Conservation (phyloP, 352 stramenopile species). For the Blastocystis sp. region DNA sequence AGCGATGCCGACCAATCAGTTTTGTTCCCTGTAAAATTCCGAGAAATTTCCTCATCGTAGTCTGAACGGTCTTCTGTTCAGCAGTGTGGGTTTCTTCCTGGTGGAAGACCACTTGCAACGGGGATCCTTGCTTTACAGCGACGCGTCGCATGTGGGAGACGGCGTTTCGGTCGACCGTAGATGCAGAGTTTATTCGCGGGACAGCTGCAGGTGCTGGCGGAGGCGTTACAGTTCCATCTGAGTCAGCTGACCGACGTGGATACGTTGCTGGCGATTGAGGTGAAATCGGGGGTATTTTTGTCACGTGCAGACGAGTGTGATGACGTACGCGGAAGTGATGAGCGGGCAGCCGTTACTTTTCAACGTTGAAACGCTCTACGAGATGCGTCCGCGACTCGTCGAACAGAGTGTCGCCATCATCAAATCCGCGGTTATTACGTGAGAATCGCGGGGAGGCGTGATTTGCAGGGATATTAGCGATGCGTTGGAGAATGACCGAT, state of each 20-base stretch:
- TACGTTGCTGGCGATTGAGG: slow-evolving; percentile 29
- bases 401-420: slow-evolving; percentile 37
- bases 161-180: not conserved
- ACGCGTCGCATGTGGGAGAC: not conserved
- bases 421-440: slow-evolving; percentile 2
- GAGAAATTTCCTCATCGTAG: not conserved
- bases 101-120: slow-evolving; percentile 54
- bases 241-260: not conserved
- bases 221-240: slow-evolving; percentile 45
- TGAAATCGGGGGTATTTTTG: not conserved
- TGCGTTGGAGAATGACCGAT: slow-evolving; percentile 46
- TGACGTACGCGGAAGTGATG: slow-evolving; percentile 50
- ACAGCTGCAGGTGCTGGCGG: slow-evolving; percentile 17
- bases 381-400: not conserved
- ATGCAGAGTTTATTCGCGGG: slow-evolving; percentile 39
- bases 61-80: slow-evolving; percentile 40
- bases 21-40: not conserved
- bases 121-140: slow-evolving; percentile 36
- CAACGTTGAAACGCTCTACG: slow-evolving; percentile 46
- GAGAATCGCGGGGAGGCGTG: not conserved
- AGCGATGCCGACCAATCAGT: slow-evolving; percentile 34
- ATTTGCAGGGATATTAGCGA: not conserved
- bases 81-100: slow-evolving; percentile 31
- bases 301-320: slow-evolving; percentile 1
- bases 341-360: slow-evolving; percentile 38